Conservation (phyloP, 1,139 yeast genomes). For the Kodamaea sp. region DNA sequence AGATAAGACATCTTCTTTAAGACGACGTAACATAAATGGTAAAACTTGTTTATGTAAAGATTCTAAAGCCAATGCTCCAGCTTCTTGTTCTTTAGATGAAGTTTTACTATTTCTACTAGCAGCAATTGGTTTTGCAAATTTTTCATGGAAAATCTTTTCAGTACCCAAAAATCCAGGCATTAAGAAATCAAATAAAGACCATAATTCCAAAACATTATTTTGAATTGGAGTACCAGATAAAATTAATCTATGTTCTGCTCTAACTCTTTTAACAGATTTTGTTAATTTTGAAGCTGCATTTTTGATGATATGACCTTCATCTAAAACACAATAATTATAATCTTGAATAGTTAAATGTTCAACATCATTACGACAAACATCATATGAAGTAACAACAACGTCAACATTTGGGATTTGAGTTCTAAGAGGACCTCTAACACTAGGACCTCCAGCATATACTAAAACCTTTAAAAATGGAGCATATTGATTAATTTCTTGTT, state of each 20-base stretch:
- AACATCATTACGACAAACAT: slow-evolving; percentile 90
- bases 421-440: slow-evolving; percentile 59
- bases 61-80: slow-evolving; percentile 93
- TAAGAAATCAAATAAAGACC: slow-evolving; percentile 95
- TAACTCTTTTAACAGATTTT: slow-evolving; percentile 75
- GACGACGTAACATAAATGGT: slow-evolving; percentile 92
- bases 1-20: slow-evolving; percentile 92
- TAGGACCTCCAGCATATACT: slow-evolving; percentile 91
- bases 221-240: slow-evolving; percentile 98
- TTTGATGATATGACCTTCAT: slow-evolving; percentile 97
- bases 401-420: slow-evolving; percentile 57
- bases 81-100: slow-evolving; percentile 92
- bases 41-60: slow-evolving; percentile 94
- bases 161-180: slow-evolving; percentile 99
- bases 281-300: slow-evolving; percentile 87
- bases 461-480: slow-evolving; percentile 82
- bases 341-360: slow-evolving; percentile 56
- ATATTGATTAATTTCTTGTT: slow-evolving; percentile 85
- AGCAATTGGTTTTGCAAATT: slow-evolving; percentile 96
- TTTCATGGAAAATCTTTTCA: slow-evolving; percentile 89
- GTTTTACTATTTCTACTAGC: slow-evolving; percentile 89
- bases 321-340: slow-evolving; percentile 92
- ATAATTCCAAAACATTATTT: slow-evolving; percentile 89
- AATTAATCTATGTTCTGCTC: slow-evolving; percentile 85
- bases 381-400: slow-evolving; percentile 91